phyloP scores from a whole-genome alignment of 192 early-diverging fungal genomes.

The Coemansia sp. region DNA sequence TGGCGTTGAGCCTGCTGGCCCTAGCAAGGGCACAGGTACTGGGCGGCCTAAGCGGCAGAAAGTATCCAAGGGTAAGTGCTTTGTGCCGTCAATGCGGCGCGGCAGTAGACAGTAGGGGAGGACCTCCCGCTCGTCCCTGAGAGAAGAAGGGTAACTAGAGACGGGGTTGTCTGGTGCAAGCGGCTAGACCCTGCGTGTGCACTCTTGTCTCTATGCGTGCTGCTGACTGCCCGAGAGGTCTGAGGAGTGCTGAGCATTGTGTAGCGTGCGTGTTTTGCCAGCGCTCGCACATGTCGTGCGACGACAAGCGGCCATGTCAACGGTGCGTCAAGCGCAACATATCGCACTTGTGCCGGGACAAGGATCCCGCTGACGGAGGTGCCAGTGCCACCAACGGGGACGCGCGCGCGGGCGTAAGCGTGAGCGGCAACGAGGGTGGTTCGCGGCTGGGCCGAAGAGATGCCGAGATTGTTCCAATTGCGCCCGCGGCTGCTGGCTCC shows the following conservation, averaged over 20 bases:
- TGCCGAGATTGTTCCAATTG: neutral
- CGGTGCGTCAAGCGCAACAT: slow-evolving; percentile 94
- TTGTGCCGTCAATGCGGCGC: neutral
- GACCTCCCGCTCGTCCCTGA: neutral
- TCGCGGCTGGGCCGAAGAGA: neutral
- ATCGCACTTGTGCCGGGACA: slow-evolving; percentile 89
- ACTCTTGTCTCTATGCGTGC: neutral
- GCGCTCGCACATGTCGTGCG: slow-evolving; percentile 95
- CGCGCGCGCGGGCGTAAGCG: neutral
- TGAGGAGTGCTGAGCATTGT: neutral
- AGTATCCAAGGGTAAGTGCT: slow-evolving; percentile 37
- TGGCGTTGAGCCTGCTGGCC: neutral
- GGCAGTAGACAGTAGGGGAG: neutral
- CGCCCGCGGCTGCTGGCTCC: neutral
- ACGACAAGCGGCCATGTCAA: slow-evolving; percentile 86
- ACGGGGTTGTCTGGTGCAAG: no score
- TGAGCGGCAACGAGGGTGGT: neutral
- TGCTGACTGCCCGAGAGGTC: neutral
- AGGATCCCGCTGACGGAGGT: slow-evolving; percentile 44
- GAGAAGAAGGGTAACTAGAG: no score
- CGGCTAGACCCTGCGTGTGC: neutral
- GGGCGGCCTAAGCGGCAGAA: slow-evolving; percentile 46
- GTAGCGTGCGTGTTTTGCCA: slow-evolving; percentile 92
- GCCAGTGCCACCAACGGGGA: slow-evolving; percentile 1
- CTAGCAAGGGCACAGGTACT: slow-evolving; percentile 6